Evolutionary conservation across 2,329 filamentous ascomycete genomes (phyloP).

Genomic region (Myriosclerotinia curreyana): DNA sequence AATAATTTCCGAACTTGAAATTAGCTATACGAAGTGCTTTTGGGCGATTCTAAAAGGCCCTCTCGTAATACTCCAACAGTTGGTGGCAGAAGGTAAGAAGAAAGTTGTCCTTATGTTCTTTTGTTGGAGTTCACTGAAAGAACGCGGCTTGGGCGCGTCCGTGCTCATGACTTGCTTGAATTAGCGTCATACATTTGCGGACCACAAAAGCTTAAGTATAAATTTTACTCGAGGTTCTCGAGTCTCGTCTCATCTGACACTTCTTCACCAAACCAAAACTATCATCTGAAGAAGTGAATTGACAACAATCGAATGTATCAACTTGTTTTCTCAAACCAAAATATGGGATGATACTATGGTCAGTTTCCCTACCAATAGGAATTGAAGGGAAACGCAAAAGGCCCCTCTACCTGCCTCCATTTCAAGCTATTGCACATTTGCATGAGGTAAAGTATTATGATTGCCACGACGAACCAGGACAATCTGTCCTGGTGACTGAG

Average conservation of each 20-base stretch:
- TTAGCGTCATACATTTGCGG: conserved; percentile 7
- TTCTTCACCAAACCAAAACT: not conserved
- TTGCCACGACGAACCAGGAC: conserved; percentile 40
- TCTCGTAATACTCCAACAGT: conserved; percentile 2
- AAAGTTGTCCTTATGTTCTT: conserved; percentile 18
- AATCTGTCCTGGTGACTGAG: conserved; percentile 56
- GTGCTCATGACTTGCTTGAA: conserved; percentile 10
- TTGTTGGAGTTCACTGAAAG: conserved; percentile 18
- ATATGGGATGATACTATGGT: not conserved
- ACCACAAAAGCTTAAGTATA: conserved; percentile 16
- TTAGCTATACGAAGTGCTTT: conserved; percentile 1
- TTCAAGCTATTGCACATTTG: conserved; percentile 8
- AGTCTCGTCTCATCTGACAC: not conserved
- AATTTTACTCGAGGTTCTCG: conserved; percentile 12
- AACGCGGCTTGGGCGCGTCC: conserved; percentile 18
- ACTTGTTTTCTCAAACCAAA: not conserved
- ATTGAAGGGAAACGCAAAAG: not conserved
- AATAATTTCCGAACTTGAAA: not conserved
- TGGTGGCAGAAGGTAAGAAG: conserved; percentile 6
- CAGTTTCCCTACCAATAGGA: not conserved
- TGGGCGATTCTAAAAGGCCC: not conserved
- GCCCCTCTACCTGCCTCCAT: not conserved
- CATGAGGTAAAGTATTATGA: conserved; percentile 21
- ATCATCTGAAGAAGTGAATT: not conserved
- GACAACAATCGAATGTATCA: not conserved